Evolutionary conservation across 2,329 filamentous ascomycete species (phyloP).

Genomic region (Curvularia sp.): DNA sequence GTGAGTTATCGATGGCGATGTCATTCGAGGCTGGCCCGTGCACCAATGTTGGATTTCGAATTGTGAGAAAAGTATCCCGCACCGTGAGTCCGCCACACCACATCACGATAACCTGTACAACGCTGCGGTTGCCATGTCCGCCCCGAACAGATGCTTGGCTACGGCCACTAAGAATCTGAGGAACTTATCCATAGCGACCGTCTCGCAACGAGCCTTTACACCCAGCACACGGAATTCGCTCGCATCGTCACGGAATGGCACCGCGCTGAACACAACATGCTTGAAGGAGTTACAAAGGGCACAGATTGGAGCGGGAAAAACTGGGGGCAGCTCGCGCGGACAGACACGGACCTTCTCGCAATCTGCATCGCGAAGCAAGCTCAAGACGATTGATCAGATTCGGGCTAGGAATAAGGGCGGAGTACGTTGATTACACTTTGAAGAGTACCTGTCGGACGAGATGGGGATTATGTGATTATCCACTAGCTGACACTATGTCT

Average conservation of each 20-base stretch:
- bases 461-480: neutral
- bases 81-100: slow-evolving; percentile 13
- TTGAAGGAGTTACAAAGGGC: slow-evolving; percentile 21
- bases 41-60: slow-evolving; percentile 20
- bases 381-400: slow-evolving; percentile 50
- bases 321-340: slow-evolving; percentile 12
- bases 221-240: slow-evolving; percentile 25
- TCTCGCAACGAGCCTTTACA: slow-evolving; percentile 38
- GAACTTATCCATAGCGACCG: slow-evolving; percentile 20
- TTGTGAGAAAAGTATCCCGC: slow-evolving; percentile 23
- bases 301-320: slow-evolving; percentile 2
- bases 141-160: slow-evolving; percentile 35
- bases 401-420: slow-evolving; percentile 46
- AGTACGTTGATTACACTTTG: slow-evolving; percentile 27
- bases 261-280: slow-evolving; percentile 21
- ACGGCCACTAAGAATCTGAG: slow-evolving; percentile 29
- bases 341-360: slow-evolving; percentile 39
- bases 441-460: neutral
- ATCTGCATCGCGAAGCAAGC: slow-evolving; percentile 36
- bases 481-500: slow-evolving; percentile 17
- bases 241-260: slow-evolving; percentile 20
- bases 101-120: slow-evolving; percentile 6
- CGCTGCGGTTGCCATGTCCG: slow-evolving; percentile 36
- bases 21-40: slow-evolving; percentile 19
- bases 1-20: neutral